Base-by-base conservation (phyloP, 225 moss, liverwort and hornwort genomes). In the Thuidium tamariscinum region DNA sequence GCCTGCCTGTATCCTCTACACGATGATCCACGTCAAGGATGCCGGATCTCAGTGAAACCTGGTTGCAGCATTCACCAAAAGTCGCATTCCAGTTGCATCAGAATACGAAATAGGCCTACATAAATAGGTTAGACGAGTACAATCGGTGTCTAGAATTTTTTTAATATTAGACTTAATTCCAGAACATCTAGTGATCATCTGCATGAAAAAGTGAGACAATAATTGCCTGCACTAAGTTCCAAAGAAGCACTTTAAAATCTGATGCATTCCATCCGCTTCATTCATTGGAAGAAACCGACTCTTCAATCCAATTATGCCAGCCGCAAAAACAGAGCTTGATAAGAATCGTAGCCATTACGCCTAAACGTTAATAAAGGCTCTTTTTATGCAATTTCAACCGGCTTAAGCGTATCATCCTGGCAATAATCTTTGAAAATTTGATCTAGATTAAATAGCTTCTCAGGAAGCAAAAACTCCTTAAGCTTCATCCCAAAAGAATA, bases 1-100 rank as follows among this genome's bases (percentile, higher is more conserved):
- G 92, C 84, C 95, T 93, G 61, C 95, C 93, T 62, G 94, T 95
- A 83, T 95, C 95, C 66, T 95, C 95, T 16, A 95, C 86, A 87
- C 92, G 95, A 88, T 94, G 92, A 89, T 95, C 94, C 77, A 77
- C 83, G 78, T 95, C 95, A 76, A 95, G 95, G 51, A 95, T 88
- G 39, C 95, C 95, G 34, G 95, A 95, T 90, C 92, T 92, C 73
- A 93, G 72, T 69, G 95, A 87, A 62, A 88, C 92, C 95, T 95
- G 83, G n/a, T 86, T 71, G 61, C 63, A 87, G 27, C 41, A 51
- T 37, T 39, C 79, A 85, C 66, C 87, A 68, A 59, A 83, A 82
- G 32, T 51, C 66, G 39, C 83, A 83, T 25, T 85, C 65, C 85
- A 87, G 36, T 74, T 54, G 72, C 52, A 82, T 71, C 82, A 76